Conservation (phyloP, 139 green algal genomes). For the Closterium sp. region DNA sequence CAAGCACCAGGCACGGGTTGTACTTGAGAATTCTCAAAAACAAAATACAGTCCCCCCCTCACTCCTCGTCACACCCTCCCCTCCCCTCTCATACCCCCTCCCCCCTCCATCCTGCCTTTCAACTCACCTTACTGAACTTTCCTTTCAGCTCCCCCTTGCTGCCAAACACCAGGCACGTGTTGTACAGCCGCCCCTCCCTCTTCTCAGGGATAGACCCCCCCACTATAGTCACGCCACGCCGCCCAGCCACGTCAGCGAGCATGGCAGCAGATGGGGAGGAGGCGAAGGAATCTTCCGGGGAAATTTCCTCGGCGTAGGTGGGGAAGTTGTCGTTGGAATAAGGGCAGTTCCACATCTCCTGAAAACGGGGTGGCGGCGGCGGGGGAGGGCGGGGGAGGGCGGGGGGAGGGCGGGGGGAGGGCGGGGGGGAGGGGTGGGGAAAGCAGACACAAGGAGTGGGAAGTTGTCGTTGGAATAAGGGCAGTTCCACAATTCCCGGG, state of each 20-base stretch:
- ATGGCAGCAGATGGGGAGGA: slow-evolving; percentile 45
- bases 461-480: slow-evolving; percentile 95
- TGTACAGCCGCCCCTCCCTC: slow-evolving; percentile 79
- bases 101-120: too few relatives aligned
- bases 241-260: slow-evolving; percentile 21
- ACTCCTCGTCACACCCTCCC: too few relatives aligned
- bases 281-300: background rate
- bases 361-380: background rate
- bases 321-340: slow-evolving; percentile 95
- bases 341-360: slow-evolving; percentile 82
- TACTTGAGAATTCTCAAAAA: too few relatives aligned
- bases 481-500: slow-evolving; percentile 74
- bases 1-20: too few relatives aligned
- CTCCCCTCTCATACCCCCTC: background rate
- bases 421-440: background rate
- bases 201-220: slow-evolving; percentile 45
- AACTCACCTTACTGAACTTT: slow-evolving; percentile 79
- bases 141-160: slow-evolving; percentile 74
- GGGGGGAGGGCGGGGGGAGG: background rate
- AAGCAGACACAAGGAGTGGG: slow-evolving; percentile 50
- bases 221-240: slow-evolving; percentile 12
- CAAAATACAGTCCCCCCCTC: too few relatives aligned
- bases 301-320: slow-evolving; percentile 79
- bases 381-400: background rate
- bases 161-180: slow-evolving; percentile 94